phyloP scores from a whole-genome alignment of 108 stramenopile genomes.

The Schizochytrium sp. region DNA sequence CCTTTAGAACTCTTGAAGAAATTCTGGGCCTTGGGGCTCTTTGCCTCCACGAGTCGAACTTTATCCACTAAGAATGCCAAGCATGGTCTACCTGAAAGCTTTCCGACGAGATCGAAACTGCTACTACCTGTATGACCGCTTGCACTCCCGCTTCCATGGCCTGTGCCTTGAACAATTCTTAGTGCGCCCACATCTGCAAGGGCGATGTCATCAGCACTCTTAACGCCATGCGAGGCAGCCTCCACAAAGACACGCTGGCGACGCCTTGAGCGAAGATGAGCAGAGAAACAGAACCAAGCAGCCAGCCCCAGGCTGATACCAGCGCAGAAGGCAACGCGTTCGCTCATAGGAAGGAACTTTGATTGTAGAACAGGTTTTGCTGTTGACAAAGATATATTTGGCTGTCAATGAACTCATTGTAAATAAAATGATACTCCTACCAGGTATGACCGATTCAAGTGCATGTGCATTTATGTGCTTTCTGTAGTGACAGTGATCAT shows the following conservation, averaged over 20 bases:
- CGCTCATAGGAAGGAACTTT: background rate
- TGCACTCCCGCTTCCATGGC: background rate
- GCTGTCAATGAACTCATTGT: no score
- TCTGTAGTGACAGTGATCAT: no score
- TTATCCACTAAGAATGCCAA: slow-evolving; percentile 17
- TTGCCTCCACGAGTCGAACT: background rate
- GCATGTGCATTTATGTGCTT: no score
- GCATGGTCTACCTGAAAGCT: slow-evolving; percentile 4
- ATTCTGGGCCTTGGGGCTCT: background rate
- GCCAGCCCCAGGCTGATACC: background rate
- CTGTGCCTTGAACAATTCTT: background rate
- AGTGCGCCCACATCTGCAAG: background rate
- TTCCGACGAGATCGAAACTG: background rate
- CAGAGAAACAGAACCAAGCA: slow-evolving; percentile 23
- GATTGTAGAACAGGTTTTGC: no score
- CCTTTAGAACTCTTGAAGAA: background rate
- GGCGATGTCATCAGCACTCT: slow-evolving; percentile 1
- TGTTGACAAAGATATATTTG: no score
- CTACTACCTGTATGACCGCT: background rate
- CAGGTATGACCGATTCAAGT: no score
- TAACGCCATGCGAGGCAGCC: background rate
- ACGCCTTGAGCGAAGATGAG: background rate
- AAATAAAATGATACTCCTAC: no score
- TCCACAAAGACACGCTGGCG: background rate
- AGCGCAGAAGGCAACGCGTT: background rate